phyloP scores from a whole-genome alignment of 192 early-diverging fungal genomes.

The Coemansia sp. region DNA sequence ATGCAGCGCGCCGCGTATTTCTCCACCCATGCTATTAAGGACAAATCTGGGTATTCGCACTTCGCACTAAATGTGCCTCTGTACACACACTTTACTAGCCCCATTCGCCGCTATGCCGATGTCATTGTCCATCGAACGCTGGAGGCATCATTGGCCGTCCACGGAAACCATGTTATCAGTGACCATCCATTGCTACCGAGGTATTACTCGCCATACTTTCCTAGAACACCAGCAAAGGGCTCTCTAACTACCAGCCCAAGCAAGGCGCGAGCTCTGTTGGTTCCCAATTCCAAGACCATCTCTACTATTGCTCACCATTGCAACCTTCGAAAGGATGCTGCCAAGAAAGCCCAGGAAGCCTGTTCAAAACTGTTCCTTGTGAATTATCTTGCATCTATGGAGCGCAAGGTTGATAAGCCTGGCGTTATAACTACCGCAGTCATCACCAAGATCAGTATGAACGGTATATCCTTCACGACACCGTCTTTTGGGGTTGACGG shows the following conservation, averaged over 20 bases:
- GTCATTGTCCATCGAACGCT: slow-evolving; percentile 91
- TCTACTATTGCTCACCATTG: slow-evolving; percentile 66
- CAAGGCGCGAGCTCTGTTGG: slow-evolving; percentile 8
- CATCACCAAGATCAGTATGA: slow-evolving; percentile 81
- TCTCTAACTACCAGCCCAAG: slow-evolving; percentile 14
- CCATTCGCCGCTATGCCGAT: slow-evolving; percentile 99
- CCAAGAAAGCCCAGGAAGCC: slow-evolving; percentile 81
- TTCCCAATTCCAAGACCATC: slow-evolving; percentile 14
- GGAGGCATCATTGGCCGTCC: slow-evolving; percentile 41
- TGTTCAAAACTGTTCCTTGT: slow-evolving; percentile 88
- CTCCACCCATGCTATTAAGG: slow-evolving; percentile 75
- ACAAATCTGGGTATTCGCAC: slow-evolving; percentile 67
- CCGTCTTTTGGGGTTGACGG: slow-evolving; percentile 87
- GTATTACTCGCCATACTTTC: slow-evolving; percentile 38
- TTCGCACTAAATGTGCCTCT: slow-evolving; percentile 90
- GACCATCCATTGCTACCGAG: slow-evolving; percentile 46
- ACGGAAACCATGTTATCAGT: slow-evolving; percentile 26
- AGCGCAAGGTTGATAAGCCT: slow-evolving; percentile 60
- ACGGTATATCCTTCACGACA: slow-evolving; percentile 81
- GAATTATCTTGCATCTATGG: slow-evolving; percentile 62
- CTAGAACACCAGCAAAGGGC: slow-evolving; percentile 13
- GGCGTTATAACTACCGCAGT: slow-evolving; percentile 28
- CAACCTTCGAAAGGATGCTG: slow-evolving; percentile 85
- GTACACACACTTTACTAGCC: slow-evolving; percentile 99
- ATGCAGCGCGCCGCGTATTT: slow-evolving; percentile 99